A percentile compares a stretch with the other conserved stretches of the same genome.
Conservation (phyloP, 768 basidiomycete genomes). For the Tylopilus sp. region DNA sequence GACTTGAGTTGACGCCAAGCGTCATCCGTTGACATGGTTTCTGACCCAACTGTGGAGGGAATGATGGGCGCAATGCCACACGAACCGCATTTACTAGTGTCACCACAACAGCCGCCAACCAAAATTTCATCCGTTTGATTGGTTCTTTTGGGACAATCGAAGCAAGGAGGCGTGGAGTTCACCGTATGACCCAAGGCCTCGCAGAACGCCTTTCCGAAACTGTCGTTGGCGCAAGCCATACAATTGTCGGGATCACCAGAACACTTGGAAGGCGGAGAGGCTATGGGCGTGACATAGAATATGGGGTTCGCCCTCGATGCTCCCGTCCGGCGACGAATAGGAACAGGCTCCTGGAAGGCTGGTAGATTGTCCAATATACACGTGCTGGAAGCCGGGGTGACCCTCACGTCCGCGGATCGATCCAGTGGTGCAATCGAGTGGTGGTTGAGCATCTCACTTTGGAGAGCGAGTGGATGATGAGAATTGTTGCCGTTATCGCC, state of each 20-base stretch:
- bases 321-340: slow-evolving; percentile 59
- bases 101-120: slow-evolving; percentile 38
- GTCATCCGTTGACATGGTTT: slow-evolving; percentile 73
- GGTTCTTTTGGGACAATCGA: slow-evolving; percentile 48
- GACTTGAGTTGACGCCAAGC: slow-evolving; percentile 84
- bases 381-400: slow-evolving; percentile 29
- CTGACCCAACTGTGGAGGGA: slow-evolving; percentile 29
- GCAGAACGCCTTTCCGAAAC: slow-evolving; percentile 87
- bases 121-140: slow-evolving; percentile 26
- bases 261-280: slow-evolving; percentile 43
- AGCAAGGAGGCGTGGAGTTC: slow-evolving; percentile 49
- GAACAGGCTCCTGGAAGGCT: slow-evolving; percentile 77
- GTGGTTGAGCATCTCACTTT: slow-evolving; percentile 8
- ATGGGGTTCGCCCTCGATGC: slow-evolving; percentile 42
- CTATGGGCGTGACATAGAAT: slow-evolving; percentile 47
- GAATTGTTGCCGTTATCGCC: slow-evolving; percentile 17
- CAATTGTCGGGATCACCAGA: slow-evolving; percentile 89
- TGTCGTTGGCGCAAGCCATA: slow-evolving; percentile 78
- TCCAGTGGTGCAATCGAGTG: slow-evolving; percentile 19
- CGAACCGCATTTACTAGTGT: slow-evolving; percentile 28
- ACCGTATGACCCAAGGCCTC: slow-evolving; percentile 65
- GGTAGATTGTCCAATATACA: slow-evolving; percentile 78
- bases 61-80: slow-evolving; percentile 33
- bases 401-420: slow-evolving; percentile 26
- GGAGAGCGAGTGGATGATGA: slow-evolving; percentile 13